Evolutionary conservation across 208 protist genomes (phyloP).

Genomic region (Trypanosoma platydactyli): DNA sequence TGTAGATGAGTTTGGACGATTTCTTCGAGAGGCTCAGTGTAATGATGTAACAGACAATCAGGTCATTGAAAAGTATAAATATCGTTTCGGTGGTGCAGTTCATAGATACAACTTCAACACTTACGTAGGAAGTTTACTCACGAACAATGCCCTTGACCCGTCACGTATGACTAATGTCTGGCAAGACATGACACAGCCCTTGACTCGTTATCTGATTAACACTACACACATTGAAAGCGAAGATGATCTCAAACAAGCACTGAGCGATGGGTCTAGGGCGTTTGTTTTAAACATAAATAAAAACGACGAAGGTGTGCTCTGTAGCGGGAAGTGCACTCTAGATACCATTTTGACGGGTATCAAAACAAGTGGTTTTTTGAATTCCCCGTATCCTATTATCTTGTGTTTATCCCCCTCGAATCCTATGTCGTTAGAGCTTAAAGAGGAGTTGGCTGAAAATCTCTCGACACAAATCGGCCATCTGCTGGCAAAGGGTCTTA

Average conservation of each 20-base stretch:
- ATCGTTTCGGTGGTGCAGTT: constrained; percentile 80
- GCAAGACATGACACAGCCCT: constrained; percentile 90
- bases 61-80: constrained; percentile 83
- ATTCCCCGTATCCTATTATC: constrained; percentile 81
- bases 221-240: constrained; percentile 65
- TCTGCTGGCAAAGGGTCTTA: constrained; percentile 76
- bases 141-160: constrained; percentile 83
- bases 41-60: constrained; percentile 73
- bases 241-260: constrained; percentile 59
- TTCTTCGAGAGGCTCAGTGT: constrained; percentile 72
- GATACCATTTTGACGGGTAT: constrained; percentile 59
- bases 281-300: constrained; percentile 64
- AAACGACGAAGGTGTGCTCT: constrained; percentile 44
- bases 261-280: constrained; percentile 34
- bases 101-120: constrained; percentile 88
- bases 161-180: constrained; percentile 73
- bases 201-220: constrained; percentile 78
- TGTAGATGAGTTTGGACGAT: constrained; percentile 72
- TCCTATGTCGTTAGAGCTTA: constrained; percentile 41
- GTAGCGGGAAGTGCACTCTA: constrained; percentile 62
- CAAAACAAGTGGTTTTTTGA: constrained; percentile 69
- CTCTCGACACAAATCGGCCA: constrained; percentile 53
- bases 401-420: constrained; percentile 63
- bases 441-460: constrained; percentile 61
- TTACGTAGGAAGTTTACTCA: constrained; percentile 75